Evolutionary conservation across 2,329 filamentous ascomycete species (phyloP).

Genomic region (Mycosphaerella sp.): DNA sequence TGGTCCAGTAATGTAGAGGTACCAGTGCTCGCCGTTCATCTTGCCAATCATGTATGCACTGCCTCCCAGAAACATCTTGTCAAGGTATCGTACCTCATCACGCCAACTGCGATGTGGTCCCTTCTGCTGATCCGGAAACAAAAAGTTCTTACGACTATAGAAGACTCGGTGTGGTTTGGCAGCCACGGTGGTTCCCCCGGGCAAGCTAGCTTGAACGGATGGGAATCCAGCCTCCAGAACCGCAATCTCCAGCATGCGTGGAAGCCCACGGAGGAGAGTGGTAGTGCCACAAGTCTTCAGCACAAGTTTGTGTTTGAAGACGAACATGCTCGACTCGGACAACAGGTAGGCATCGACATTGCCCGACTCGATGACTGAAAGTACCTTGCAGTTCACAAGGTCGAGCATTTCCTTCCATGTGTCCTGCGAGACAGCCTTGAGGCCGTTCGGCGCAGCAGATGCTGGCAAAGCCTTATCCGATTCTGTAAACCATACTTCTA

Average conservation of each 20-base stretch:
- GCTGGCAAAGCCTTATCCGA: slow-evolving; percentile 66
- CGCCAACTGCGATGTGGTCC: slow-evolving; percentile 97
- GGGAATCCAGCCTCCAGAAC: slow-evolving; percentile 84
- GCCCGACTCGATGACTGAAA: slow-evolving; percentile 88
- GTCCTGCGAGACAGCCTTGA: slow-evolving; percentile 79
- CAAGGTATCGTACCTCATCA: slow-evolving; percentile 86
- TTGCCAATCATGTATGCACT: slow-evolving; percentile 99
- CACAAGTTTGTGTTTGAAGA: slow-evolving; percentile 99
- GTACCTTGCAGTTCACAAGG: slow-evolving; percentile 95
- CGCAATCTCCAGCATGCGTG: slow-evolving; percentile 87
- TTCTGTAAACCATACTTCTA: slow-evolving; percentile 96
- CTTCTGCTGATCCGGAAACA: slow-evolving; percentile 89
- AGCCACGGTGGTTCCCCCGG: slow-evolving; percentile 63
- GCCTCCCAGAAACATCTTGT: slow-evolving; percentile 83
- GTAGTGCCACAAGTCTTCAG: slow-evolving; percentile 98
- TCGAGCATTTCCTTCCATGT: slow-evolving; percentile 97
- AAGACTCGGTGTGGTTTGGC: slow-evolving; percentile 93
- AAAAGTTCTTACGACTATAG: slow-evolving; percentile 97
- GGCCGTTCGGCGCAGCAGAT: slow-evolving; percentile 63
- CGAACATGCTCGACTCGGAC: slow-evolving; percentile 99
- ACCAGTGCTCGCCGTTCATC: slow-evolving; percentile 99
- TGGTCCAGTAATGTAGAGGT: slow-evolving; percentile 90
- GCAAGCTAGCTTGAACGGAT: slow-evolving; percentile 61
- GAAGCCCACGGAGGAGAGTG: slow-evolving; percentile 81
- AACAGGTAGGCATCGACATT: slow-evolving; percentile 93